These are phyloP conservation scores for Lipomyces starkeyi DNA, from an alignment of 805 yeast genomes.

Conservation along the genomic window DNA sequence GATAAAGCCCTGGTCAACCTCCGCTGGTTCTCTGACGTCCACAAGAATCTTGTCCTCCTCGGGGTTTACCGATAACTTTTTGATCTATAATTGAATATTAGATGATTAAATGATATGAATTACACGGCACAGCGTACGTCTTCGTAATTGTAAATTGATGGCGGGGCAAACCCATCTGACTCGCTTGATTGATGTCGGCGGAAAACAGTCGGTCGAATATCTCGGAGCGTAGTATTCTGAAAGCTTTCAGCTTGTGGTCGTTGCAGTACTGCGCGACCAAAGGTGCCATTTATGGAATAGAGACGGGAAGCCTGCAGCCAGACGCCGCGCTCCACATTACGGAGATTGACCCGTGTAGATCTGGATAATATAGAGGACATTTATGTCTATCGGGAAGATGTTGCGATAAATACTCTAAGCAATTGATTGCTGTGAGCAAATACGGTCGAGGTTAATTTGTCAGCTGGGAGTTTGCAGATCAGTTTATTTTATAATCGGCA, in stretches of 20 bases:
- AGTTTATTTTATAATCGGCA: too few relatives aligned
- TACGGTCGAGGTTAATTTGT: background rate
- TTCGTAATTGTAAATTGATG: constrained; percentile 26
- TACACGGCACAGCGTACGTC: constrained; percentile 19
- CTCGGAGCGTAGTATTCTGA: background rate
- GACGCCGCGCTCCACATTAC: background rate
- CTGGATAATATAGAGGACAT: background rate
- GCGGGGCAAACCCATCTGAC: background rate
- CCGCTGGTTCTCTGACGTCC: constrained; percentile 93
- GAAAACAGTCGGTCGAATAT: background rate
- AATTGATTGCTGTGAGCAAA: background rate
- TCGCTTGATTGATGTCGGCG: background rate
- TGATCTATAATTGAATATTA: constrained; percentile 21
- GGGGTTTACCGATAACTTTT: constrained; percentile 26
- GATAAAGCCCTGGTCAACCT: constrained; percentile 72
- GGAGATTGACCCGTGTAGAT: background rate
- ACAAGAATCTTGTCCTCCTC: constrained; percentile 54
- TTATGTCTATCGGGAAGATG: background rate
- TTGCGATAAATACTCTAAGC: background rate
- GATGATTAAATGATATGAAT: background rate
- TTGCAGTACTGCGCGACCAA: background rate
- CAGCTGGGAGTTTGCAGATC: too few relatives aligned
- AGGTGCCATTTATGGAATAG: background rate
- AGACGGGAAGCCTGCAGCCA: background rate
- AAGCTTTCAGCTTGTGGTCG: background rate